phyloP scores from a whole-genome alignment of 1,284 basidiomycete species.

The Ganoderma meredithae region DNA sequence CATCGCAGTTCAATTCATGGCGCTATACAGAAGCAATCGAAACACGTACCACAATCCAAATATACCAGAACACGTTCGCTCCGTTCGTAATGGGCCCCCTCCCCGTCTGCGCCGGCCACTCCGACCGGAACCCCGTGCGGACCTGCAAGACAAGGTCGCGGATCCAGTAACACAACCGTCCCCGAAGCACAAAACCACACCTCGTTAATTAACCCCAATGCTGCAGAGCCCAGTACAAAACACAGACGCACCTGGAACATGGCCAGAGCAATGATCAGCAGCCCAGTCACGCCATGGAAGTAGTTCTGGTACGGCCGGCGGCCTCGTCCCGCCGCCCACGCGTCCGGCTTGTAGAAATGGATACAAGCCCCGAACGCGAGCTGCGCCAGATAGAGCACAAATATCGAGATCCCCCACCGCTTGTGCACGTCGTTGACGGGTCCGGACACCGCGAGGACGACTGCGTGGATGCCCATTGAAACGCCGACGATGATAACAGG shows the following conservation, averaged over 20 bases:
- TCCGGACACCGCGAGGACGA: conserved; percentile 47
- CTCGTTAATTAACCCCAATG: conserved; percentile 4
- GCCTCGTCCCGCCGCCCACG: conserved; percentile 35
- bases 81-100: conserved; percentile 45
- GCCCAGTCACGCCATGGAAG: conserved; percentile 60
- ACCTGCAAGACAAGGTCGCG: conserved; percentile 52
- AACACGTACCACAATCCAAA: conserved; percentile 60
- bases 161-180: conserved; percentile 21
- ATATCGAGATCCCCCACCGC: conserved; percentile 65
- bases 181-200: conserved; percentile 51
- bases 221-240: background rate
- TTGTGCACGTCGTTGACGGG: conserved; percentile 59
- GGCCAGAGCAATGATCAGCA: conserved; percentile 56
- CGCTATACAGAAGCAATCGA: background rate
- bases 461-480: conserved; percentile 56
- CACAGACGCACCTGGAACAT: conserved; percentile 56
- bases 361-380: conserved; percentile 62
- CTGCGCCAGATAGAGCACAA: conserved; percentile 68
- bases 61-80: conserved; percentile 54
- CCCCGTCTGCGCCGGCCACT: conserved; percentile 57
- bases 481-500: conserved; percentile 60
- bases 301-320: conserved; percentile 65
- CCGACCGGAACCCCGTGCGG: conserved; percentile 52
- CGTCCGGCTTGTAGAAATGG: conserved; percentile 61
- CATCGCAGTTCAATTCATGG: conserved; percentile 38